These are phyloP conservation scores for Leccinellum luteum DNA, from an alignment of 768 basidiomycete genomes.

Conservation along the genomic window DNA sequence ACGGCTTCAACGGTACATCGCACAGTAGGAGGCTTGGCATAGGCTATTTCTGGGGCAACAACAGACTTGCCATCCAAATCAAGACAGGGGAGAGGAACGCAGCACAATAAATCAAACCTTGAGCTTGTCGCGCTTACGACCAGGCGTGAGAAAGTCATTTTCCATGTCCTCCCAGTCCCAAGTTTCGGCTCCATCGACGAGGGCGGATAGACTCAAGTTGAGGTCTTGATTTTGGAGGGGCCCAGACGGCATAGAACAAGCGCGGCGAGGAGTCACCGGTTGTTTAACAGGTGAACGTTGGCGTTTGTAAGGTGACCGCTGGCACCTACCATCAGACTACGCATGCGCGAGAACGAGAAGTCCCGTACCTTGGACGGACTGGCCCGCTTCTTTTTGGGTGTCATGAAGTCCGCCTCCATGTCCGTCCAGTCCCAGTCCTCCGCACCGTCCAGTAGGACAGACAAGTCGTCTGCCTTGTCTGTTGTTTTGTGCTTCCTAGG, in stretches of 20 bases:
- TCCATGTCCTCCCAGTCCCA: conserved; percentile 69
- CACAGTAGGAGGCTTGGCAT: conserved; percentile 40
- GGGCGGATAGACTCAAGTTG: conserved; percentile 43
- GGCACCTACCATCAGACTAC: conserved; percentile 1
- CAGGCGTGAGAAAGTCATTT: conserved; percentile 47
- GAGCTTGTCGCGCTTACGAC: conserved; percentile 29
- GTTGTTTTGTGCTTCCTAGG: conserved; percentile 23
- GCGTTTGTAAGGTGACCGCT: conserved; percentile 14
- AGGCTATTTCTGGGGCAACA: conserved; percentile 11
- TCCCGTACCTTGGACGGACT: conserved; percentile 22
- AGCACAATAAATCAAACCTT: conserved; percentile 16
- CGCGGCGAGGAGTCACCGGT: conserved; percentile 9
- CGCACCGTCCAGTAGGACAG: conserved; percentile 56
- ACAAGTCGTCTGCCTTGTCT: conserved; percentile 35
- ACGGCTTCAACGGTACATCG: conserved; percentile 57
- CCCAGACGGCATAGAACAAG: conserved; percentile 8
- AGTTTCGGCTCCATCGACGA: conserved; percentile 62
- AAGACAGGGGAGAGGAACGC: background rate
- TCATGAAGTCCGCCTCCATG: conserved; percentile 47
- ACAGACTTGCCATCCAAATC: conserved; percentile 12
- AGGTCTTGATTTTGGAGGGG: conserved; percentile 7
- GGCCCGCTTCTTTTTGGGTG: conserved; percentile 45
- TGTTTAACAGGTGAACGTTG: conserved; percentile 20
- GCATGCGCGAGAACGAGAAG: background rate
- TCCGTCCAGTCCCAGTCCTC: conserved; percentile 72